phyloP scores from a whole-genome alignment of 148 eudicot genomes.

The Camellia granthamiana region DNA sequence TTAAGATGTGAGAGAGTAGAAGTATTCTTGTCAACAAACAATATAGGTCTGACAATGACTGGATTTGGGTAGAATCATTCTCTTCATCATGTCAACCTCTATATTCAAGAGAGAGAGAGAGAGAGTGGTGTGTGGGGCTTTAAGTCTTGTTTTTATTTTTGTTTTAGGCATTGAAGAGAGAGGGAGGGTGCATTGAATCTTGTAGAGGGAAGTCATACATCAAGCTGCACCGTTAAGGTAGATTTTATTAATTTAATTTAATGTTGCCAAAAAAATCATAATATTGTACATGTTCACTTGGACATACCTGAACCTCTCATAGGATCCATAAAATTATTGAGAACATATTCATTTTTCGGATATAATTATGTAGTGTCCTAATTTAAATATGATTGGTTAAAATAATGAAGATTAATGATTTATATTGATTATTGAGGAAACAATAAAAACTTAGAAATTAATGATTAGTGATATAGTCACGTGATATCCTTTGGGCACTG shows the following conservation, averaged over 20 bases:
- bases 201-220: conserved; percentile 2
- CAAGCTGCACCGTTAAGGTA: neutral
- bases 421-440: no score
- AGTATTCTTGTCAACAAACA: neutral
- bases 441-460: no score
- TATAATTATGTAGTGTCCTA: no score
- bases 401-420: no score
- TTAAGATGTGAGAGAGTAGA: neutral
- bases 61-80: conserved; percentile 5
- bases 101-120: neutral
- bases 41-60: neutral
- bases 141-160: neutral
- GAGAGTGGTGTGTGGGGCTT: neutral
- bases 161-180: neutral
- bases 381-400: no score
- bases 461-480: no score
- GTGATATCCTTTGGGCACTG: no score
- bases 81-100: neutral
- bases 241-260: neutral
- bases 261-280: neutral
- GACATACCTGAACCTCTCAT: neutral
- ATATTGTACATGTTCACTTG: neutral
- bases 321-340: no score
- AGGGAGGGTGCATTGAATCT: conserved; percentile 12
- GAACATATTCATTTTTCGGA: no score